Evolutionary conservation across 805 yeast genomes (phyloP).

Genomic region (Metschnikowia koreensis): DNA sequence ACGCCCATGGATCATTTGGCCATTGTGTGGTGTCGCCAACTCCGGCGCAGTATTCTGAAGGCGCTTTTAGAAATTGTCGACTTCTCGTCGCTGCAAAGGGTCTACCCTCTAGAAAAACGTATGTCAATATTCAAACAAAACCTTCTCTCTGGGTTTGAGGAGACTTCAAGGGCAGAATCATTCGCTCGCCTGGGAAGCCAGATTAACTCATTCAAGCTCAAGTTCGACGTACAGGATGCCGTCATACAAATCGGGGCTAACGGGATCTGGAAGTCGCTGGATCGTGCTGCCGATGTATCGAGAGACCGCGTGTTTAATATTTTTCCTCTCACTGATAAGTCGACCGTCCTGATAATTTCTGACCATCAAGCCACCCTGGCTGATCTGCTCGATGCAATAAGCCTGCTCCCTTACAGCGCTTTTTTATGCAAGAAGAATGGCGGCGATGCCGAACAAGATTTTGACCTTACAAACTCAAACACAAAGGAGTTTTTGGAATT

Average conservation of each 20-base stretch:
- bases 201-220: slow-evolving; percentile 7
- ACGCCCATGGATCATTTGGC: slow-evolving; percentile 93
- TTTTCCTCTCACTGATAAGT: slow-evolving; percentile 11
- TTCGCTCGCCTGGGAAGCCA: not conserved
- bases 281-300: not conserved
- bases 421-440: slow-evolving; percentile 15
- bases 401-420: slow-evolving; percentile 4
- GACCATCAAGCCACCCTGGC: slow-evolving; percentile 1
- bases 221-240: slow-evolving; percentile 13
- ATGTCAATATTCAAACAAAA: slow-evolving; percentile 52
- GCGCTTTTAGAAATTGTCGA: slow-evolving; percentile 63
- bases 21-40: slow-evolving; percentile 93
- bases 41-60: slow-evolving; percentile 61
- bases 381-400: not conserved
- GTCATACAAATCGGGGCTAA: slow-evolving; percentile 9
- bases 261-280: slow-evolving; percentile 10
- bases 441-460: slow-evolving; percentile 8
- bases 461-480: slow-evolving; percentile 38
- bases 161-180: slow-evolving; percentile 28
- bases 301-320: slow-evolving; percentile 1
- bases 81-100: slow-evolving; percentile 42
- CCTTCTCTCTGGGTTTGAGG: slow-evolving; percentile 59
- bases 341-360: slow-evolving; percentile 15
- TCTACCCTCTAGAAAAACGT: slow-evolving; percentile 52
- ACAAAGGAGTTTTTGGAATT: slow-evolving; percentile 34